Evolutionary conservation across 371 early-diverging fungal genomes (phyloP).

Genomic region (Capillidium rhysosporum): DNA sequence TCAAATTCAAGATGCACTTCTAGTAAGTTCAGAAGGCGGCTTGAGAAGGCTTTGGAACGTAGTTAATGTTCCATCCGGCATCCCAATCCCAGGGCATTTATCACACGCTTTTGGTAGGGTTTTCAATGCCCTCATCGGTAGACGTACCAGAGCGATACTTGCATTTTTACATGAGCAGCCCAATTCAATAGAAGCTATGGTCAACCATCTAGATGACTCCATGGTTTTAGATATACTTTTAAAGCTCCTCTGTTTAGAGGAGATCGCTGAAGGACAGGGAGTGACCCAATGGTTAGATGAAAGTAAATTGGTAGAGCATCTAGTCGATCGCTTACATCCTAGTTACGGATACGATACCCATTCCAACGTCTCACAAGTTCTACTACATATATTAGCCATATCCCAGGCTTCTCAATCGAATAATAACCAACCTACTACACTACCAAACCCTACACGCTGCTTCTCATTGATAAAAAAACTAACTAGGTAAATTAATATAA

Average conservation of each 20-base stretch:
- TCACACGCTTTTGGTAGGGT: conserved; percentile 1
- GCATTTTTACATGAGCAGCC: neutral
- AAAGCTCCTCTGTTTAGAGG: conserved; percentile 78
- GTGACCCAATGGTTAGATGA: conserved; percentile 56
- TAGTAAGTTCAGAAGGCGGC: neutral
- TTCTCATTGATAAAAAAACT: conserved; percentile 47
- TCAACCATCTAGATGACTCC: conserved; percentile 63
- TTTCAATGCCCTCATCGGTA: neutral
- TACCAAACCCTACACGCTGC: conserved; percentile 1
- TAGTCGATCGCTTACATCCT: conserved; percentile 66
- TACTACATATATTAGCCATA: conserved; percentile 79
- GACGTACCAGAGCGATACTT: neutral
- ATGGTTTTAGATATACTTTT: conserved; percentile 78
- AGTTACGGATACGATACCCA: conserved; percentile 34
- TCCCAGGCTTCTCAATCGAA: conserved; percentile 49
- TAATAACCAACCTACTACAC: conserved; percentile 22
- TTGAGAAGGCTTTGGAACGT: conserved; percentile 1
- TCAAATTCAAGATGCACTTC: neutral
- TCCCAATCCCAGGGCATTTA: neutral
- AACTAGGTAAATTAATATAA: conserved; percentile 28
- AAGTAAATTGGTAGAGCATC: conserved; percentile 45
- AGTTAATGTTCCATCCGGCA: neutral
- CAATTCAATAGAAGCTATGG: conserved; percentile 19
- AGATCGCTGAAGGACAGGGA: conserved; percentile 62
- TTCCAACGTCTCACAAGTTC: conserved; percentile 69